A percentile compares a stretch with the other conserved stretches of the same genome.
These are phyloP conservation scores for Verticillium klebahnii DNA, from an alignment of 2,329 filamentous ascomycete genomes.

Conservation along the genomic window DNA sequence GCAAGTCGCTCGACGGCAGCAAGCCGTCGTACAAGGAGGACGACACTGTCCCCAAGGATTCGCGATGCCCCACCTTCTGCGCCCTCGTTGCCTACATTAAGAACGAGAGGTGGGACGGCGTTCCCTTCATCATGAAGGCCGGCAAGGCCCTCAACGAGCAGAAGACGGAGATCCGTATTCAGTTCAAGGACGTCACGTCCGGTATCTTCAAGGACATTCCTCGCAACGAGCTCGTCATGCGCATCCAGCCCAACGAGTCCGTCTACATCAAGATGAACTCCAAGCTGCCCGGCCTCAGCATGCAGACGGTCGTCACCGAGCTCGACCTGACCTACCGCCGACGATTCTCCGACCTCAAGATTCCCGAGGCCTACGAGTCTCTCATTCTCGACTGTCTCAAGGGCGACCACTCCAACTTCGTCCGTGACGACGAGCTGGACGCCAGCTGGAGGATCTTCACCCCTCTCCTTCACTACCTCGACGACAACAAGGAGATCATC, in stretches of 20 bases:
- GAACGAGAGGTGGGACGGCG: constrained; percentile 99
- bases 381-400: constrained; percentile 96
- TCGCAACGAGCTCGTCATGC: constrained; percentile 97
- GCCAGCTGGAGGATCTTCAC: constrained; percentile 99
- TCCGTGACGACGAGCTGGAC: constrained; percentile 93
- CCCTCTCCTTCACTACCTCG: constrained; percentile 93
- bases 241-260: constrained; percentile 98
- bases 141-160: constrained; percentile 99
- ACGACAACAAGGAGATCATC: constrained; percentile 98
- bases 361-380: constrained; percentile 97
- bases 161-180: constrained; percentile 98
- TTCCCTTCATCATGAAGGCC: constrained; percentile 98
- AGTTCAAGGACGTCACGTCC: constrained; percentile 99
- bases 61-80: constrained; percentile 96
- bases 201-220: constrained; percentile 99
- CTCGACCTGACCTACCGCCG: constrained; percentile 96
- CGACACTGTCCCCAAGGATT: constrained; percentile 95
- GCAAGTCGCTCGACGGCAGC: constrained; percentile 88
- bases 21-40: constrained; percentile 99
- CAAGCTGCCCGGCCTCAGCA: constrained; percentile 94
- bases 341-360: constrained; percentile 98
- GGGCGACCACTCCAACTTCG: constrained; percentile 99
- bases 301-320: constrained; percentile 99
- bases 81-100: constrained; percentile 98
- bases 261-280: constrained; percentile 99